Percentiles rank a stretch among this genome's conserved stretches.
Conservation (phyloP, 495 filamentous ascomycete genomes). For the Penicillium malachiteum region DNA sequence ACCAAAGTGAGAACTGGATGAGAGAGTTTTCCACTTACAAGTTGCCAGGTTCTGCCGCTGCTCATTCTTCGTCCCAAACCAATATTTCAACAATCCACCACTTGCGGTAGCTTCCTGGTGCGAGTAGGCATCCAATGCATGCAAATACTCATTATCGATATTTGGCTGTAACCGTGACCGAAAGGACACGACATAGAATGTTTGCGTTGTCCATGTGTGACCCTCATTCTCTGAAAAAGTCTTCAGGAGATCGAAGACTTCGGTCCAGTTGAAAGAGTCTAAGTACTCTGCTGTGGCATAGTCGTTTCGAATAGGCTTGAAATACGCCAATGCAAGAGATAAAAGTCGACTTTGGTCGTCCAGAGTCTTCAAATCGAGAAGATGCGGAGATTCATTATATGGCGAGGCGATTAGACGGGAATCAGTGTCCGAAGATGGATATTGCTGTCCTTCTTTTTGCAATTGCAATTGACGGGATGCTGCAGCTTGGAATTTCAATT, state of each 20-base stretch:
- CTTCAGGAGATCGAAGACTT: slow-evolving; percentile 56
- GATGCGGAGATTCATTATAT: slow-evolving; percentile 65
- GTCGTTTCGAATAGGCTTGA: slow-evolving; percentile 60
- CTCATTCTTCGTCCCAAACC: slow-evolving; percentile 70
- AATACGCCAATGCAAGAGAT: slow-evolving; percentile 63
- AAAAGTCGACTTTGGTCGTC: slow-evolving; percentile 63
- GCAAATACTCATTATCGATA: slow-evolving; percentile 60
- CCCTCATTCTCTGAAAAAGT: slow-evolving; percentile 35
- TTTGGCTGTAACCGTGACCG: slow-evolving; percentile 64
- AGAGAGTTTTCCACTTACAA: slow-evolving; percentile 42
- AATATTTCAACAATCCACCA: slow-evolving; percentile 89
- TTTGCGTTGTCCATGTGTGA: slow-evolving; percentile 59
- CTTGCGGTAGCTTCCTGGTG: slow-evolving; percentile 74
- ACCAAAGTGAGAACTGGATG: not conserved
- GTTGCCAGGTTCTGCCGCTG: slow-evolving; percentile 70
- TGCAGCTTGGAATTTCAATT: slow-evolving; percentile 36
- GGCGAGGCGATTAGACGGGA: slow-evolving; percentile 64
- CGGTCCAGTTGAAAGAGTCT: slow-evolving; percentile 75
- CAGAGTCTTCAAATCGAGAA: slow-evolving; percentile 67
- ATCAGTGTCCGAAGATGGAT: slow-evolving; percentile 13
- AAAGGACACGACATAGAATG: slow-evolving; percentile 83
- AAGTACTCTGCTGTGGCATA: slow-evolving; percentile 76
- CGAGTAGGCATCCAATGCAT: slow-evolving; percentile 67
- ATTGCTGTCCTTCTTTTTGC: slow-evolving; percentile 1
- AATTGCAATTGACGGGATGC: slow-evolving; percentile 31